Evolutionary conservation across 768 basidiomycete genomes (phyloP).

Genomic region (Agrocybe chaxingu): DNA sequence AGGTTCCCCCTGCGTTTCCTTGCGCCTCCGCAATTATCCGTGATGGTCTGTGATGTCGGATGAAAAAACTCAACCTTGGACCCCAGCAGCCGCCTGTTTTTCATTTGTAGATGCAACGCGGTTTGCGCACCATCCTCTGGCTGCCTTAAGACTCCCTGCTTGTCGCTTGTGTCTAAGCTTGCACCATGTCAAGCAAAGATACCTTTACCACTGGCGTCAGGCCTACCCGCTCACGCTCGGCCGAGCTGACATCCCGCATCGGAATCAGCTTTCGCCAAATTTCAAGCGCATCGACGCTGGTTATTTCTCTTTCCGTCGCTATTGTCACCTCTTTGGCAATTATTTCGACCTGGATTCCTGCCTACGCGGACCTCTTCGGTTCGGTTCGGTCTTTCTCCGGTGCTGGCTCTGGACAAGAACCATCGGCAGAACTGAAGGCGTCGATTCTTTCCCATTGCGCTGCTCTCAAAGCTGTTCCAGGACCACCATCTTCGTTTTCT

Average conservation of each 20-base stretch:
- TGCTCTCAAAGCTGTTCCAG: conserved; percentile 47
- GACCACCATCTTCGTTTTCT: conserved; percentile 30
- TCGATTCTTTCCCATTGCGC: conserved; percentile 45
- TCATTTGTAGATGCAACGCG: conserved; percentile 12
- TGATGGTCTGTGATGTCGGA: neutral
- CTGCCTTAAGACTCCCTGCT: neutral
- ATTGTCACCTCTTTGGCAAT: conserved; percentile 1
- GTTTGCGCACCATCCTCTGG: conserved; percentile 8
- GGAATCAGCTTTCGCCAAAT: neutral
- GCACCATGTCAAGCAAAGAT: conserved; percentile 20
- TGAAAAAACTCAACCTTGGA: too few relatives aligned
- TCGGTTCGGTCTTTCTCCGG: neutral
- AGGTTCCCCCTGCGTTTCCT: neutral
- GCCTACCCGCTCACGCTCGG: neutral
- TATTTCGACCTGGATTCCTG: neutral
- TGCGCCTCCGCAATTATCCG: neutral
- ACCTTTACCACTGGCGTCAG: too few relatives aligned
- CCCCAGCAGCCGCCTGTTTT: conserved; percentile 1
- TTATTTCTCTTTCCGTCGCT: neutral
- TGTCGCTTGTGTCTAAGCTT: conserved; percentile 6
- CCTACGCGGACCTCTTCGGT: too few relatives aligned
- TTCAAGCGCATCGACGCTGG: neutral
- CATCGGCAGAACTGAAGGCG: too few relatives aligned
- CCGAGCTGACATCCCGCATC: neutral
- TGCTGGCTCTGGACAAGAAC: neutral